Conservation (phyloP, 441 rosid genomes). For the Flueggea neowawraea region DNA sequence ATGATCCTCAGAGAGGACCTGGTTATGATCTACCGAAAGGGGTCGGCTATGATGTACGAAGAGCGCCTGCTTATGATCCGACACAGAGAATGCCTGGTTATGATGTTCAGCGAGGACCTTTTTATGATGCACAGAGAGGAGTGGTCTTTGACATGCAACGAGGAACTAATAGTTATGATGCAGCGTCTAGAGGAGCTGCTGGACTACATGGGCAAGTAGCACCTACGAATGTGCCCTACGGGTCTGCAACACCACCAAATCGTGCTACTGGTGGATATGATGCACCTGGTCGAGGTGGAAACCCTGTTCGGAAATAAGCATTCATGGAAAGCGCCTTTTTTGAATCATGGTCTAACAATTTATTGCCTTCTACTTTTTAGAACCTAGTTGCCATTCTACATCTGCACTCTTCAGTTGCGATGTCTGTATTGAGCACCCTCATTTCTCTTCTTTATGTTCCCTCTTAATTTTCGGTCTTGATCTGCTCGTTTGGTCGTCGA, state of each 20-base stretch:
- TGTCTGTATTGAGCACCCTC: too few species aligned
- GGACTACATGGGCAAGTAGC: constrained; percentile 41
- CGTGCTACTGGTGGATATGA: constrained; percentile 38
- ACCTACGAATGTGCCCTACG: constrained; percentile 35
- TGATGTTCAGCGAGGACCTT: constrained; percentile 35
- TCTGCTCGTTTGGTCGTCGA: too few species aligned
- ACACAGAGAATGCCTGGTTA: constrained; percentile 24
- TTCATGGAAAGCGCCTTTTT: background rate
- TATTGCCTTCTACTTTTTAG: too few species aligned
- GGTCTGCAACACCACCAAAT: constrained; percentile 57
- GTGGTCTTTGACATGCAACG: constrained; percentile 31
- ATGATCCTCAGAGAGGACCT: constrained; percentile 37
- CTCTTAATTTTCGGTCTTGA: too few species aligned
- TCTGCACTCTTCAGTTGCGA: too few species aligned
- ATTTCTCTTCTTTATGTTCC: too few species aligned
- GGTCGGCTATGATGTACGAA: constrained; percentile 27
- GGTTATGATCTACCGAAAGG: constrained; percentile 30
- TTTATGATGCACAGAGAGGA: constrained; percentile 39
- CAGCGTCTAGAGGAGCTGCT: constrained; percentile 26
- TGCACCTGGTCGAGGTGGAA: constrained; percentile 43
- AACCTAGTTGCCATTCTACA: too few species aligned
- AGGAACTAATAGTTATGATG: constrained; percentile 31
- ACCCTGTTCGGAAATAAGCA: constrained; percentile 52
- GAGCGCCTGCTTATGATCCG: constrained; percentile 30
- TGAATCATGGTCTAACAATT: too few species aligned